Conservation (phyloP, 2,329 filamentous ascomycete species). For the Exophiala viscosa region DNA sequence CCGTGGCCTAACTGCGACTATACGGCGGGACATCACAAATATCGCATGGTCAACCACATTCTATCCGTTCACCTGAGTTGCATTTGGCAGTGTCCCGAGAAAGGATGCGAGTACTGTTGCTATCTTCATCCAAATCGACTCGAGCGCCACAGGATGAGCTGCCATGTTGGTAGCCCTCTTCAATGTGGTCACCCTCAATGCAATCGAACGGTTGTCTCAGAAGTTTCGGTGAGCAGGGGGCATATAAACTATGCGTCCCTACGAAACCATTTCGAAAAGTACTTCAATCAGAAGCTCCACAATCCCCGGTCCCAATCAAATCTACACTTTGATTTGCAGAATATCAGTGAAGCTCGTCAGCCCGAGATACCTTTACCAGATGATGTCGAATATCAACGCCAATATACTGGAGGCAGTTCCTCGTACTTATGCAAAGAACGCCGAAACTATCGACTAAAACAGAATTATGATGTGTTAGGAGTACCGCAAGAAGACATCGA, state of each 20-base stretch:
- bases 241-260: conserved; percentile 1
- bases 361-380: background rate
- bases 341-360: conserved; percentile 1
- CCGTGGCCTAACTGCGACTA: too few species aligned
- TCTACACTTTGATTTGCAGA: background rate
- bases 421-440: too few species aligned
- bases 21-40: too few species aligned
- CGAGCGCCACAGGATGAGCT: conserved; percentile 3
- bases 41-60: too few species aligned
- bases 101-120: conserved; percentile 5
- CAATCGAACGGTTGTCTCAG: conserved; percentile 28
- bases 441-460: too few species aligned
- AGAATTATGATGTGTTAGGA: background rate
- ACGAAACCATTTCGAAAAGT: conserved; percentile 3
- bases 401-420: too few species aligned
- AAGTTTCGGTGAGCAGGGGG: conserved; percentile 1
- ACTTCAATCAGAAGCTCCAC: conserved; percentile 6
- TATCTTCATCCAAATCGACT: background rate
- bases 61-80: background rate
- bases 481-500: background rate
- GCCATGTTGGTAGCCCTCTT: conserved; percentile 2
- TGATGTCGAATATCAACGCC: too few species aligned
- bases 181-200: conserved; percentile 28
- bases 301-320: background rate
- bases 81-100: conserved; percentile 3